Percentiles rank a stretch among this genome's conserved stretches.
Conservation (phyloP, 208 protist genomes). For the Acanthamoeba triangularis region DNA sequence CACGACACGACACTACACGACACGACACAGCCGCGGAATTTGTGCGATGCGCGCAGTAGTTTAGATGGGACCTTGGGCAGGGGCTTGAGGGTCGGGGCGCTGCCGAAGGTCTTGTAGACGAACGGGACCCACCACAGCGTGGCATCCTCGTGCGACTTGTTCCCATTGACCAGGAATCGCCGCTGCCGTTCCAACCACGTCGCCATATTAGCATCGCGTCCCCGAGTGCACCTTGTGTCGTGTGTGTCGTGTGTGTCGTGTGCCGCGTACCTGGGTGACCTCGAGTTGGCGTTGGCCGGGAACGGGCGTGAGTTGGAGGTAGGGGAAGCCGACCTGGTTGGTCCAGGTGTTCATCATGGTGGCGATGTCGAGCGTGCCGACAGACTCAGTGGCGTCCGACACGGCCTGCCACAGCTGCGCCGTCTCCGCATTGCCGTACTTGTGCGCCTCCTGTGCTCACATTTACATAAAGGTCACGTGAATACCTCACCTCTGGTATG, state of each 20-base stretch:
- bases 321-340: conserved; percentile 93
- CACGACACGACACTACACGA: background rate
- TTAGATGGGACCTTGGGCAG: background rate
- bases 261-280: background rate
- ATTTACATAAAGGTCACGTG: background rate
- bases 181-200: background rate
- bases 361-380: conserved; percentile 80
- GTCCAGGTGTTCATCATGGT: conserved; percentile 95
- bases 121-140: conserved; percentile 46
- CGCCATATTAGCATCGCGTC: background rate
- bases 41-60: too few relatives aligned
- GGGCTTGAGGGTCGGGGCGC: background rate
- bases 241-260: background rate
- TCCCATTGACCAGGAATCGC: background rate
- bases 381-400: conserved; percentile 90
- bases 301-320: background rate
- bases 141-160: background rate
- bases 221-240: too few relatives aligned
- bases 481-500: too few relatives aligned
- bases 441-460: conserved; percentile 94
- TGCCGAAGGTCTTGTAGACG: background rate
- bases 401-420: conserved; percentile 96
- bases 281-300: background rate
- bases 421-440: conserved; percentile 95
- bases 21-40: background rate